Base-by-base conservation (phyloP, 768 basidiomycete species). In the Pisolithus tinctorius region DNA sequence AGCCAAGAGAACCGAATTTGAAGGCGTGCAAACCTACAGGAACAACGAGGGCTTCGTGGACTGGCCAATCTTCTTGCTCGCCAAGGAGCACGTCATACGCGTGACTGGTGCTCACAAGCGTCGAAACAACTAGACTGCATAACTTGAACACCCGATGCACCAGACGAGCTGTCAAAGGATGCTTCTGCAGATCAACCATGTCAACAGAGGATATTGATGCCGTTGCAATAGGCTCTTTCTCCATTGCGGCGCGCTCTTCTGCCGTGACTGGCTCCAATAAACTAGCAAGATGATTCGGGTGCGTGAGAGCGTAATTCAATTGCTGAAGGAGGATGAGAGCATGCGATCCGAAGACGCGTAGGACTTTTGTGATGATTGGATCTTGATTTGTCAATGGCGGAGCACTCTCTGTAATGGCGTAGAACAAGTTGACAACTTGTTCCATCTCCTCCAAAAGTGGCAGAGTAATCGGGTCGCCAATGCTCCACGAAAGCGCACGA, bases 281-380 rank as follows among this genome's bases (percentile, higher is more conserved):
- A 56, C 84, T 84, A 1, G 86, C 82, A 11, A 96, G 77, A 59
- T 93, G 86, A 60, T 93, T 88, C 6, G 93, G 93, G 66, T 97
- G 93, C 0, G 90, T 86, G 44, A 95, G 75, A 0, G 90, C 88
- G 57, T 93, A 93, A 66, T 93, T 93, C 55, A 96, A 69, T 56
- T 93, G 88, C 61, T 93, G 91, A 1, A 96, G 74, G 25, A 95
- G 79, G 30, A 81, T 72, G 17, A 93, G 68, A 0, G 86, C 83
- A 54, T 81, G 81, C 0, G 73, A 73, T 3, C 83, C 80, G 64
- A 90, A 93, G 16, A 80, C 80, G 1, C 76, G 74, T 40, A 93
- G 74, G 6, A 91, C 79, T 57, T 80, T 82, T 48, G 76, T 76
- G 16, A 83, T 75, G 2, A 77, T 77, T 42, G 80, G 74, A 43